A percentile compares a stretch with the other conserved stretches of the same genome.
Conservation (phyloP, 306 rosid genomes). For the Dicorynia guianensis region DNA sequence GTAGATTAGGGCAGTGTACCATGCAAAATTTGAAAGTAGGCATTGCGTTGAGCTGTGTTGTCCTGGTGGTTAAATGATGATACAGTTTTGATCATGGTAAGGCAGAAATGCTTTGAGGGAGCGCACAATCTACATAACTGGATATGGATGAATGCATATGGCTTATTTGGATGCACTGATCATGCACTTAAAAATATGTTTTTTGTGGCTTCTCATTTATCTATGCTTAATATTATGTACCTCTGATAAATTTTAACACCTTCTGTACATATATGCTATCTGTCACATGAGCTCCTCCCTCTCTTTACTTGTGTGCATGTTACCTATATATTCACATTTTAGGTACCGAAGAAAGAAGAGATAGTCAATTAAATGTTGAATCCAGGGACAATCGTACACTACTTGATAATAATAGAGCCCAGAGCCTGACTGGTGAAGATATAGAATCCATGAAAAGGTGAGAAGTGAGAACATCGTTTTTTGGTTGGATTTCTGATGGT, state of each 20-base stretch:
- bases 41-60: no score
- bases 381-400: background rate
- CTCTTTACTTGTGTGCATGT: background rate
- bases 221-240: background rate
- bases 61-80: no score
- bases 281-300: background rate
- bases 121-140: no score
- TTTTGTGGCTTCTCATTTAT: background rate
- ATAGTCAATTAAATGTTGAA: conserved; percentile 19
- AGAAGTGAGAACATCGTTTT: conserved; percentile 49
- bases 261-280: background rate
- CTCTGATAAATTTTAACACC: background rate
- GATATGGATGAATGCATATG: no score
- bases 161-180: no score
- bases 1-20: no score
- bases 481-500: conserved; percentile 7
- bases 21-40: no score
- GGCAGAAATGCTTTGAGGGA: no score
- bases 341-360: conserved; percentile 57
- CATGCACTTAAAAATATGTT: background rate
- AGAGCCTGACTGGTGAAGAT: conserved; percentile 85
- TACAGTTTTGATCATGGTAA: no score
- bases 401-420: conserved; percentile 85
- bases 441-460: conserved; percentile 82
- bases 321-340: conserved; percentile 18